Base-by-base conservation (phyloP, 2,329 filamentous ascomycete genomes). In the Aspergillus luchuensis region DNA sequence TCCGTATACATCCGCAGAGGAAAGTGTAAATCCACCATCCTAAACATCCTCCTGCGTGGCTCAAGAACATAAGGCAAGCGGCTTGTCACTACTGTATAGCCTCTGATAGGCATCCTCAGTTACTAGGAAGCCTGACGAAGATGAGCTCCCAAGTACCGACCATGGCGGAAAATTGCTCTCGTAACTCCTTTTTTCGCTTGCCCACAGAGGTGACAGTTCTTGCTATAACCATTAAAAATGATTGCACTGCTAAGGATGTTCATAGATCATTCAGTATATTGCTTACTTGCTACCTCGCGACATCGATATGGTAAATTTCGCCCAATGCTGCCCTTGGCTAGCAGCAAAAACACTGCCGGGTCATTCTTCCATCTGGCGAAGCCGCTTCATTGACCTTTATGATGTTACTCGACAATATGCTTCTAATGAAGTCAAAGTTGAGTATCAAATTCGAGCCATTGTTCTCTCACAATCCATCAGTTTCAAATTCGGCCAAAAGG, bases 401-500 rank as follows among this genome's bases (percentile, higher is more conserved):
- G 77, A 79, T 49, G 54, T 71, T 11, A 69, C 69, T 1, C 41
- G 52, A 0, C 59, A 69, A 11, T 62, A 60, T 39, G 43, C 53
- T 7, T 66, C 69, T 2, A 38, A 51, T 1, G 68, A 76, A 21
- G 65, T 78, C 25, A 69, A 67, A 28, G 28, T 58, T 0, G 76
- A 78, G 39, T 79, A 79, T 58, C 64, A 75, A 52, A 67, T 68
- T 28, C 73, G 77, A n/a, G 62, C 70, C 6, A 67, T 76, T 33
- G 72, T 77, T 7, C 66, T 80, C 13, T 43, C 60, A 0, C 65
- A 69, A 36, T 58, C 61, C 4, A 68, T 75, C 7, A 66, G 61
- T n/a, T 74, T 76, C 54, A 62, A 57, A 17, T 58, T 67, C 10
- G 63, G 67, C 1, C 67, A 75, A 38, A 62, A 63, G 8, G 58